Conservation (phyloP, 2,329 filamentous ascomycete species). For the Lecanosticta acicola region DNA sequence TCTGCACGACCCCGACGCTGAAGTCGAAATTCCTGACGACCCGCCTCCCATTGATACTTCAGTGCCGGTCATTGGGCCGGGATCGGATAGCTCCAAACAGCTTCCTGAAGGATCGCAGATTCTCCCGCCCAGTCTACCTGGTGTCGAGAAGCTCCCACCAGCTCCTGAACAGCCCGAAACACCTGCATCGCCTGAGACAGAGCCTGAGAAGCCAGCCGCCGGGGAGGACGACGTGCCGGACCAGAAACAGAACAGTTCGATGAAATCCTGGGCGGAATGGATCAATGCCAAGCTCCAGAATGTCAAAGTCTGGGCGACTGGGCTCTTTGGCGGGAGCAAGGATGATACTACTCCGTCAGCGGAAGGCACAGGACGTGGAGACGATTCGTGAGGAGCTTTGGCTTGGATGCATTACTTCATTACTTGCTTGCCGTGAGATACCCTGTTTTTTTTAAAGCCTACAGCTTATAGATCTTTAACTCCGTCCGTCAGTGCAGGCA, state of each 20-base stretch:
- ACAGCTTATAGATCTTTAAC: no score
- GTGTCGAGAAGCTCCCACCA: constrained; percentile 6
- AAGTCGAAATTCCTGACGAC: constrained; percentile 20
- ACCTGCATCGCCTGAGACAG: background rate
- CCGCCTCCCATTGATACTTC: constrained; percentile 8
- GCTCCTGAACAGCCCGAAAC: constrained; percentile 1
- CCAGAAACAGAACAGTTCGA: background rate
- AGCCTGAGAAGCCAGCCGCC: constrained; percentile 10
- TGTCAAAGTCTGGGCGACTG: constrained; percentile 31
- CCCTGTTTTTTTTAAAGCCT: no score
- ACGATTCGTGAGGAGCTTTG: background rate
- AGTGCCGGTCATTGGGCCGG: background rate
- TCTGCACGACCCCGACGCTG: constrained; percentile 42
- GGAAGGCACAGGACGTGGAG: background rate
- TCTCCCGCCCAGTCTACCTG: constrained; percentile 11
- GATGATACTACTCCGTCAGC: background rate
- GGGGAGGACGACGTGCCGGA: constrained; percentile 11
- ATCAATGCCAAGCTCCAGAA: constrained; percentile 28
- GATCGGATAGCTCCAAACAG: background rate
- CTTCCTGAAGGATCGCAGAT: constrained; percentile 1
- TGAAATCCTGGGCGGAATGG: constrained; percentile 29
- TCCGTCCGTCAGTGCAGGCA: no score
- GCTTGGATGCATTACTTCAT: no score
- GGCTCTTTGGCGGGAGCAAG: constrained; percentile 19
- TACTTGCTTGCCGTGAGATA: background rate